Evolutionary conservation across 1,284 basidiomycete species (phyloP).

Genomic region (Tylopilus orsonianus): DNA sequence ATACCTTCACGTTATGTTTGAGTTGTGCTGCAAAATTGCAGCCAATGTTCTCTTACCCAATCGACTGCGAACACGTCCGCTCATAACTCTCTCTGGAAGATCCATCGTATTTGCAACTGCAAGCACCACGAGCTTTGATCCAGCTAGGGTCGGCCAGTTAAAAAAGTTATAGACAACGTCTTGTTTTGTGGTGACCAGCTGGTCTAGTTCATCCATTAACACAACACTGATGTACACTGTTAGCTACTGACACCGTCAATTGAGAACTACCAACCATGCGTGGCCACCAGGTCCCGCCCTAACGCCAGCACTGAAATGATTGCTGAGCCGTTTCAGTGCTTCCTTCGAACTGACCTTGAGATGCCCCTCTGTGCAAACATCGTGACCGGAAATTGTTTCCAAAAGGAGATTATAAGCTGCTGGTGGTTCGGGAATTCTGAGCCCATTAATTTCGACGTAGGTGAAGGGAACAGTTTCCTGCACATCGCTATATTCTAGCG

Average conservation of each 20-base stretch:
- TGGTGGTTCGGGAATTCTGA: conserved; percentile 86
- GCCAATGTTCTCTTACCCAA: conserved; percentile 59
- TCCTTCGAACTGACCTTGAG: conserved; percentile 69
- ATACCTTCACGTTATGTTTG: conserved; percentile 59
- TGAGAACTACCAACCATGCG: conserved; percentile 53
- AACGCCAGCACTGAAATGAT: conserved; percentile 57
- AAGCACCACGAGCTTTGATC: conserved; percentile 88
- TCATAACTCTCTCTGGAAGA: conserved; percentile 91
- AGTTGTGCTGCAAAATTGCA: background rate
- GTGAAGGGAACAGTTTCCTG: conserved; percentile 92
- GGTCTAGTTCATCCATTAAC: conserved; percentile 97
- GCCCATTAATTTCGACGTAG: conserved; percentile 98
- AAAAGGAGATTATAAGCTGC: conserved; percentile 88
- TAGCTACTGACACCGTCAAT: background rate
- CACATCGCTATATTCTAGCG: background rate
- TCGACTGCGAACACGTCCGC: conserved; percentile 88
- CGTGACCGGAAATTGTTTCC: conserved; percentile 82
- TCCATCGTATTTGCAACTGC: conserved; percentile 99
- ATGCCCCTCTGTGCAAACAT: conserved; percentile 59
- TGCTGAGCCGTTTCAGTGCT: conserved; percentile 63
- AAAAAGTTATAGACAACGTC: conserved; percentile 99
- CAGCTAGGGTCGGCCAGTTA: conserved; percentile 94
- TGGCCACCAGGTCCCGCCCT: conserved; percentile 65
- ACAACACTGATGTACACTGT: conserved; percentile 65
- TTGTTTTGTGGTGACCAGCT: conserved; percentile 93